Evolutionary conservation across 2,329 filamentous ascomycete genomes (phyloP).

Genomic region (Aspergillus nomiae): DNA sequence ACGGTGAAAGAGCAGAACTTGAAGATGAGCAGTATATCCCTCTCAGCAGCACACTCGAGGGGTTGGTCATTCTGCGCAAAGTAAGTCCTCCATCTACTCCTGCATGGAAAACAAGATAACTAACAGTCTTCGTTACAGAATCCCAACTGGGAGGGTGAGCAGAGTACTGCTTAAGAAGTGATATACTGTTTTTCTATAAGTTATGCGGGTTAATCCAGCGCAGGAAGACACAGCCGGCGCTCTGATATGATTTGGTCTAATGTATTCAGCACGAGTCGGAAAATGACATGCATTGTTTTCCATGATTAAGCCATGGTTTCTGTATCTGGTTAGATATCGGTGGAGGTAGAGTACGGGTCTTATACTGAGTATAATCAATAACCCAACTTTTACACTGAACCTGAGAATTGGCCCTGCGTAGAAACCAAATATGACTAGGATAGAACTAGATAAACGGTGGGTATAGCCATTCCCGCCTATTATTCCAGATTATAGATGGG

Average conservation of each 20-base stretch:
- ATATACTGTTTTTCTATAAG: conserved; percentile 21
- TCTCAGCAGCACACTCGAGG: conserved; percentile 87
- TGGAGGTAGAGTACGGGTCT: not conserved
- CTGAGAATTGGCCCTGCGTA: not conserved
- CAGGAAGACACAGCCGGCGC: conserved; percentile 19
- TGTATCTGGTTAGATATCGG: not conserved
- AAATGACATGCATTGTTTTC: conserved; percentile 30
- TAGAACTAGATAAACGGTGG: not conserved
- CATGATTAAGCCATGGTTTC: conserved; percentile 15
- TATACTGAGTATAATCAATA: not conserved
- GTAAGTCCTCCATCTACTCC: conserved; percentile 54
- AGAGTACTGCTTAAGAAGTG: conserved; percentile 34
- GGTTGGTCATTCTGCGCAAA: conserved; percentile 95
- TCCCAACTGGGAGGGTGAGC: conserved; percentile 44
- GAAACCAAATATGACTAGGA: not conserved
- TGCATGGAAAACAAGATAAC: conserved; percentile 9
- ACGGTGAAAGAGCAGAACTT: conserved; percentile 92
- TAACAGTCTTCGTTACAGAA: conserved; percentile 40
- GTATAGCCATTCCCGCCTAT: not conserved
- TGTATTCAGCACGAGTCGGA: conserved; percentile 38
- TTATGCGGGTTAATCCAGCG: conserved; percentile 21
- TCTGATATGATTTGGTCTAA: conserved; percentile 33
- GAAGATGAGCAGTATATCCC: conserved; percentile 98
- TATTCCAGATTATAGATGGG: not conserved
- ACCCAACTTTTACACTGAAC: not conserved